These are phyloP conservation scores for Wickerhamomyces queroliae DNA, from an alignment of 805 yeast species.

Conservation along the genomic window DNA sequence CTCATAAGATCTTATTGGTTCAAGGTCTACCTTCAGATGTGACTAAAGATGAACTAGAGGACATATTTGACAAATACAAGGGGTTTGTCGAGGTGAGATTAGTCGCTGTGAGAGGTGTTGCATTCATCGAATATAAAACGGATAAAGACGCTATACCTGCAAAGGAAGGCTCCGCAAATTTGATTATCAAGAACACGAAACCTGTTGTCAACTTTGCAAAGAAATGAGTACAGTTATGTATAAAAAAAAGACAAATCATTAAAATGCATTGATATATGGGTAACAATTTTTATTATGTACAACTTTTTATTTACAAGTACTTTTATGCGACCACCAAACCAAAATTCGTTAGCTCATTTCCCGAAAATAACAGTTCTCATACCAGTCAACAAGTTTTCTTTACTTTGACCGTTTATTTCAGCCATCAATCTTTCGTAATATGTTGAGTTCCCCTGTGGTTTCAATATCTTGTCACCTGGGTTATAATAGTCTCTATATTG, in stretches of 20 bases:
- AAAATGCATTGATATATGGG: too few relatives aligned
- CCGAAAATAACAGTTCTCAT: constrained; percentile 75
- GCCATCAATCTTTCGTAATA: constrained; percentile 67
- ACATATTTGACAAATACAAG: constrained; percentile 38
- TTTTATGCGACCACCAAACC: too few relatives aligned
- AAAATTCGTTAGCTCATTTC: too few relatives aligned
- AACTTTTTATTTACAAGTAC: not conserved
- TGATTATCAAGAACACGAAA: constrained; percentile 12
- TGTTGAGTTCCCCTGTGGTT: constrained; percentile 81
- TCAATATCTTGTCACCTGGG: constrained; percentile 57
- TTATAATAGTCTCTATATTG: constrained; percentile 60
- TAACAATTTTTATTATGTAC: not conserved
- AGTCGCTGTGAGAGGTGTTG: constrained; percentile 63
- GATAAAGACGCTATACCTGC: constrained; percentile 45
- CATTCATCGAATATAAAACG: constrained; percentile 72
- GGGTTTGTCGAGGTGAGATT: constrained; percentile 68
- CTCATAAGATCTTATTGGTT: constrained; percentile 62
- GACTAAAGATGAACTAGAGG: constrained; percentile 34
- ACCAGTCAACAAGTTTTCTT: constrained; percentile 61
- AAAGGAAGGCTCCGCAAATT: constrained; percentile 22
- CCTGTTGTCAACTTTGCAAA: constrained; percentile 23
- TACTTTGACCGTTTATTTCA: constrained; percentile 67
- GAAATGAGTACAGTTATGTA: constrained; percentile 10
- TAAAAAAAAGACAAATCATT: not conserved
- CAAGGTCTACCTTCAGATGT: constrained; percentile 53